Base-by-base conservation (phyloP, 2,329 filamentous ascomycete genomes). In the Aureobasidium sp. region DNA sequence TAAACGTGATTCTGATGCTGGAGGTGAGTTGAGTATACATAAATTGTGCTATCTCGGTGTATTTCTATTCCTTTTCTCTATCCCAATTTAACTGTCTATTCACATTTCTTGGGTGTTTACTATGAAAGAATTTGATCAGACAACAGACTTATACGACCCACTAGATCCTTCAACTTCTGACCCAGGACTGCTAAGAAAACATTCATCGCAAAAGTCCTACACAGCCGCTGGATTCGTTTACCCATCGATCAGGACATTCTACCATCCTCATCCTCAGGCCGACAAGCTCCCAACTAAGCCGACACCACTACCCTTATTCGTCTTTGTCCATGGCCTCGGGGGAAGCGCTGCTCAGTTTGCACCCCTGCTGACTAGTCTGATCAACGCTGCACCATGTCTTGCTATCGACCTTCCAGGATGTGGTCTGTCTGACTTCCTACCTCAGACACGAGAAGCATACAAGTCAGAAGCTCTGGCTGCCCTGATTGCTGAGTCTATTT, bases 281-380 rank as follows among this genome's bases (percentile, higher is more conserved):
- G 80, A 84, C 56, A 87, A 93, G 66, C 77, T 97, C 3, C 89
- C 88, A 2, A 78, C 75, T 37, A 77, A 83, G 57, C 87, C 88
- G 1, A 77, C 79, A 0, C 84, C 87, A 0, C 71, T 96, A 10
- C 93, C 93, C 1, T 72, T 98, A 8, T 73, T 97, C 3, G 90
- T 97, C 38, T 95, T 94, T 65, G 77, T 97, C 54, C 93, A 97
- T 64, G 93, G 93, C 1, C 77, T 97, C 8, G 93, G 91, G n/a
- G 93, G 93, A 44, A 95, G 88, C 0, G 79, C 90, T 21, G 85
- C 89, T 10, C 93, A 97, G 64, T 97, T 96, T 65, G 79, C 88
- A 19, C 81, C 86, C 25, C 72, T 97, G 4, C 72, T 97, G 14
- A 85, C 82, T 17, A 93, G 88, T 67, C 76, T 98, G 42, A 80